Percentiles rank a stretch among this genome's conserved stretches.
These are phyloP conservation scores for Pulveroboletus ravenelii DNA, from an alignment of 768 basidiomycete genomes.

Conservation along the genomic window DNA sequence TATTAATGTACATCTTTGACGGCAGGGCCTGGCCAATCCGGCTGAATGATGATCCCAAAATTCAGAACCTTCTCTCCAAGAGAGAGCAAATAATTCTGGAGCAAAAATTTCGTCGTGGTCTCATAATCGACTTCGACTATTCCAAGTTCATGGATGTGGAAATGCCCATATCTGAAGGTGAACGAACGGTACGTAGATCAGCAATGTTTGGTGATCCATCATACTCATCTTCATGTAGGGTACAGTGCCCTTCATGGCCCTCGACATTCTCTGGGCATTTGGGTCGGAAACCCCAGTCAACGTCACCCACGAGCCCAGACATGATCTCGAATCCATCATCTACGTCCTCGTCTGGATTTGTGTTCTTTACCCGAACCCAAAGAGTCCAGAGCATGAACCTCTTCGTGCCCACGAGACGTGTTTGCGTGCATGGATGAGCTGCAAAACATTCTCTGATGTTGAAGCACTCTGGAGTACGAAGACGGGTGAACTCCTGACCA, in stretches of 20 bases:
- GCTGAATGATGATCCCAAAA: not conserved
- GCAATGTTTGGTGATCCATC: not conserved
- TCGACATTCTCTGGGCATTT: not conserved
- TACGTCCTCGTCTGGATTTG: slow-evolving; percentile 5
- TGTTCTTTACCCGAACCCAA: not conserved
- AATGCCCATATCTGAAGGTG: too few relatives aligned
- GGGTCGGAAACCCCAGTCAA: not conserved
- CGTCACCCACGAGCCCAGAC: not conserved
- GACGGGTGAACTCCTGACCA: too few relatives aligned
- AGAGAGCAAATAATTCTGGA: too few relatives aligned
- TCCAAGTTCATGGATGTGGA: too few relatives aligned
- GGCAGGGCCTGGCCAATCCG: not conserved
- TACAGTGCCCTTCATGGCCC: slow-evolving; percentile 5
- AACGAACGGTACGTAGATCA: not conserved
- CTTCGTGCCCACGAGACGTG: not conserved
- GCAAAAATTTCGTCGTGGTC: not conserved
- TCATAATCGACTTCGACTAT: slow-evolving; percentile 3
- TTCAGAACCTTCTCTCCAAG: too few relatives aligned
- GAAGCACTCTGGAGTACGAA: too few relatives aligned
- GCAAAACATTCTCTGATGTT: not conserved
- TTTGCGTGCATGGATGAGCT: not conserved
- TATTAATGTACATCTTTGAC: too few relatives aligned
- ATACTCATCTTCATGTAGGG: not conserved
- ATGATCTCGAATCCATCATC: slow-evolving; percentile 3
- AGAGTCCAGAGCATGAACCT: not conserved